Evolutionary conservation across 306 rosid genomes (phyloP).

Genomic region (Acacia acuminata): DNA sequence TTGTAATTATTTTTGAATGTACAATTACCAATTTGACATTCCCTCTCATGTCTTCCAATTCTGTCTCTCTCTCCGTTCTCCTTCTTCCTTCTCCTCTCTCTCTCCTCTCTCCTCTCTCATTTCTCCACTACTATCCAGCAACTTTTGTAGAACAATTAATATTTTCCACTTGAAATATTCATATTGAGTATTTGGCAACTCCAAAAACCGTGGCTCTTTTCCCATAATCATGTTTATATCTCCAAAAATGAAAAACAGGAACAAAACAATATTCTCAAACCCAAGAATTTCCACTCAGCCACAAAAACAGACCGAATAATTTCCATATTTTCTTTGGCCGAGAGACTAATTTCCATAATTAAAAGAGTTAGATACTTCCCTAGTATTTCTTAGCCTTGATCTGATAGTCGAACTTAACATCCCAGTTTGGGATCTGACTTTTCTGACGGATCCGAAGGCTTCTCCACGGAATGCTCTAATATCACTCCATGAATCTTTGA

Average conservation of each 20-base stretch:
- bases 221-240: no score
- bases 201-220: no score
- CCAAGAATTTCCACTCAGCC: neutral
- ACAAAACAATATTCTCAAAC: neutral
- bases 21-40: no score
- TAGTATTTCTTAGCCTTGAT: neutral
- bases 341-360: neutral
- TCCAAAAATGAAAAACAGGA: neutral
- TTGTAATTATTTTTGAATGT: no score
- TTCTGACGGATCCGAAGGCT: no score
- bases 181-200: neutral
- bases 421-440: no score
- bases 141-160: neutral
- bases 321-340: neutral
- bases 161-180: neutral
- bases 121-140: neutral
- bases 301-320: neutral
- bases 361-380: neutral
- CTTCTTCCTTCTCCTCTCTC: no score
- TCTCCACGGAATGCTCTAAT: no score
- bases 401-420: neutral
- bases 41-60: no score
- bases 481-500: no score
- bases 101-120: no score
- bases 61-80: no score